Base-by-base conservation (phyloP, 176 grass and related monocot species). In the Aegilops umbellulata region DNA sequence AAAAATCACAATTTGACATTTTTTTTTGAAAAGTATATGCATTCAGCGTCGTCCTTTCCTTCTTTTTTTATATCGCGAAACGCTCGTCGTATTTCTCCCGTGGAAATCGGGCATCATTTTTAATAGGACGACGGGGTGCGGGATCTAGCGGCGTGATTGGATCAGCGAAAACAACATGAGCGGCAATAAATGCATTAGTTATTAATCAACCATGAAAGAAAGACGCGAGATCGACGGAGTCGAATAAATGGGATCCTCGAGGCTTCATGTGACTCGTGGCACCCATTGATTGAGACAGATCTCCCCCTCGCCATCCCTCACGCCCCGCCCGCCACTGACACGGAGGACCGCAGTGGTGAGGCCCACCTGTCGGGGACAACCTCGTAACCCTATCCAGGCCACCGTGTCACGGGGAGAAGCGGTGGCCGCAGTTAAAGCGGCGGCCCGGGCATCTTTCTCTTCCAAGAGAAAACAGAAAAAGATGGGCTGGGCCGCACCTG, bases 191-290 rank as follows among this genome's bases (percentile, higher is more conserved):
- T 58, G 55, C 55, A 22, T 17, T 51, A 6, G 17, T 1, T 58
- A 58, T 19, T 19, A 58, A 58, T 9, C 19, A 58, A 58, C 19
- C 20, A 58, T 22, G 19, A 22, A 58, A 58, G 49, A 58, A 58
- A 8, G 19, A 58, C 51, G 51, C 51, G 19, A 1, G 53, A 41
- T 55, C 6, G 51, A 55, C 19, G 19, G 55, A 9, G 55, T 17
- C 49, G 49, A 53, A 80, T 87, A 35, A 91, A 83, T 81, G 24
- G 10, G 31, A 63, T 66, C 58, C 82, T 31, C 85, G 69, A 64
- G 14, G 17, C 63, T 84, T 88, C 86, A 85, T 57, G 86, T 85
- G 90, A 88, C 57, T 72, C 11, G 62, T 35, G 76, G 78, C 77
- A 81, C 36, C 38, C 19, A 58, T 58, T 53, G 15, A 58, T 58